A percentile compares a stretch with the other conserved stretches of the same genome.
Evolutionary conservation across 345 rosid genomes (phyloP).

Genomic region (Brassica cretica): DNA sequence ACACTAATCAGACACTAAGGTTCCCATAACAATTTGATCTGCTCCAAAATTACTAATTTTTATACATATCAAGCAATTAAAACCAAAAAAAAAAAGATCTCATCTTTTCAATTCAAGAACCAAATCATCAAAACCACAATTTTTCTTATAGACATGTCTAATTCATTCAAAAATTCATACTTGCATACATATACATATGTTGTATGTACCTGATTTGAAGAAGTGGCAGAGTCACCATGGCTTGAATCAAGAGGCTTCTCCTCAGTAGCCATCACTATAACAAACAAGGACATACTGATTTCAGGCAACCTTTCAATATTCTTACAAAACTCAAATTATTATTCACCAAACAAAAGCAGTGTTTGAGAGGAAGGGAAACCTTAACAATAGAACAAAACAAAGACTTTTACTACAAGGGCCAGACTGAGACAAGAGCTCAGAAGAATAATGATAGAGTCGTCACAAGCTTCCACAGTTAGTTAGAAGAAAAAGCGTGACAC

Average conservation of each 20-base stretch:
- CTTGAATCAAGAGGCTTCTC: slow-evolving; percentile 36
- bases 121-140: background rate
- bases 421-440: slow-evolving; percentile 13
- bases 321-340: slow-evolving; percentile 13
- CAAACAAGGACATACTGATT: slow-evolving; percentile 13
- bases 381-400: background rate
- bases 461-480: slow-evolving; percentile 15
- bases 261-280: slow-evolving; percentile 34
- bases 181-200: background rate
- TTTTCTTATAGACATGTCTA: slow-evolving; percentile 1
- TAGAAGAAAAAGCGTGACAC: slow-evolving; percentile 33
- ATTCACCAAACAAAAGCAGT: slow-evolving; percentile 2
- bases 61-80: background rate
- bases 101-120: slow-evolving; percentile 11
- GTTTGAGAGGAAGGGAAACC: slow-evolving; percentile 16
- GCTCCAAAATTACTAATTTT: background rate
- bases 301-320: background rate
- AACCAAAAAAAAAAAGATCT: background rate
- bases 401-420: slow-evolving; percentile 28
- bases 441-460: background rate
- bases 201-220: slow-evolving; percentile 31
- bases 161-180: background rate
- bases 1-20: slow-evolving; percentile 20
- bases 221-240: slow-evolving; percentile 24
- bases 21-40: slow-evolving; percentile 2